These are phyloP conservation scores for Alternaria sp. DNA, from an alignment of 2,329 filamentous ascomycete genomes.

Conservation along the genomic window DNA sequence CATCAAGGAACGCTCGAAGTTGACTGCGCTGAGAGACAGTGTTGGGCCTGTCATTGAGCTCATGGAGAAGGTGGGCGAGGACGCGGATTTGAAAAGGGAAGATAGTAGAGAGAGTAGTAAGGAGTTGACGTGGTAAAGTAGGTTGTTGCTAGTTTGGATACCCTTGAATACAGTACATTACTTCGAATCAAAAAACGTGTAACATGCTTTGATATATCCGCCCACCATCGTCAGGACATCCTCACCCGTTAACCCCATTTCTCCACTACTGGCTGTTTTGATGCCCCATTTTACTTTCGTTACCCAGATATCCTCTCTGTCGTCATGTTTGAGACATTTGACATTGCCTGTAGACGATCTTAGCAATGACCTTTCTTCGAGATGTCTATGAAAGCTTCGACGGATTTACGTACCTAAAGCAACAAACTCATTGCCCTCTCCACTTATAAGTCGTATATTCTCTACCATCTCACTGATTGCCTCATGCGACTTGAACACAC, in stretches of 20 bases:
- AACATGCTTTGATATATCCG: slow-evolving; percentile 13
- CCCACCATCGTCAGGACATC: slow-evolving; percentile 17
- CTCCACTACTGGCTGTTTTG: not conserved
- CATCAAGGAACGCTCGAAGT: slow-evolving; percentile 61
- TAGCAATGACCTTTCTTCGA: no score
- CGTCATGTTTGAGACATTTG: not conserved
- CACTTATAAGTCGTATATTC: not conserved
- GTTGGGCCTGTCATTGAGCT: slow-evolving; percentile 34
- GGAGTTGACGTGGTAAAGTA: not conserved
- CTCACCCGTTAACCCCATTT: slow-evolving; percentile 5
- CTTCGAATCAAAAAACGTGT: slow-evolving; percentile 17
- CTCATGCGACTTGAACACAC: not conserved
- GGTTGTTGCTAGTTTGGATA: not conserved
- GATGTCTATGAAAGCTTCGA: no score
- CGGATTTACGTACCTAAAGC: not conserved
- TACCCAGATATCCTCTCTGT: slow-evolving; percentile 12
- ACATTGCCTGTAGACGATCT: slow-evolving; percentile 1
- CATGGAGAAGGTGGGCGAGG: slow-evolving; percentile 33
- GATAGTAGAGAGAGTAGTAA: not conserved
- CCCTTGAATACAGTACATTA: not conserved
- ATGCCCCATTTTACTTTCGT: slow-evolving; percentile 16
- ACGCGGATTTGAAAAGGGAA: not conserved
- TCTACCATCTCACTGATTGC: not conserved
- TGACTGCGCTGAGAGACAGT: slow-evolving; percentile 30
- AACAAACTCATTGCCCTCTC: not conserved